Conservation (phyloP, 2,329 filamentous ascomycete species). For the Aspergillus sp. region DNA sequence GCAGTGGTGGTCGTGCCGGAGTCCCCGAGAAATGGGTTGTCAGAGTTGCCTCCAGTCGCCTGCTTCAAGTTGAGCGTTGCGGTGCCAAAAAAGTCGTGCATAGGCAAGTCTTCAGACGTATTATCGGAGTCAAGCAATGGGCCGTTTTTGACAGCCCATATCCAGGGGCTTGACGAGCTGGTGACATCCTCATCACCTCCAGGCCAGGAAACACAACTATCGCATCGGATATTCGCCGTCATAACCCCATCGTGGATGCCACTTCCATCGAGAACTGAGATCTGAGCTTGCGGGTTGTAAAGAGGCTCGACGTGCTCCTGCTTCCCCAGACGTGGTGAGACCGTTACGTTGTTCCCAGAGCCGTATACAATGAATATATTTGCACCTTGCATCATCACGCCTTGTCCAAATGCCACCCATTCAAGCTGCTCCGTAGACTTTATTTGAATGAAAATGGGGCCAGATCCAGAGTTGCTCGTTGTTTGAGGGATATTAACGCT, state of each 20-base stretch:
- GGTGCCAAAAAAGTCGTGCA: conserved; percentile 24
- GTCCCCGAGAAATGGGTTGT: too few species aligned
- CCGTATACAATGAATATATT: conserved; percentile 65
- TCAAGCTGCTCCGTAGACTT: conserved; percentile 36
- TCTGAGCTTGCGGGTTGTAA: conserved; percentile 43
- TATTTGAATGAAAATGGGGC: conserved; percentile 63
- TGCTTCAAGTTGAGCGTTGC: neutral
- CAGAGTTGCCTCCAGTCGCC: neutral
- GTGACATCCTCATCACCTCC: too few species aligned
- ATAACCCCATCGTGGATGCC: conserved; percentile 55
- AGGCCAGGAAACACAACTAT: conserved; percentile 27
- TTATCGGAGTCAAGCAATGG: conserved; percentile 21
- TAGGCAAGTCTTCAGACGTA: conserved; percentile 13
- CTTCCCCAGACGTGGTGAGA: conserved; percentile 56
- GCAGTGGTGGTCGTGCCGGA: too few species aligned
- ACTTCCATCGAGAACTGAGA: conserved; percentile 59
- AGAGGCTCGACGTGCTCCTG: conserved; percentile 49
- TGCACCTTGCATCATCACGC: conserved; percentile 54
- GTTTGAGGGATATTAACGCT: conserved; percentile 22
- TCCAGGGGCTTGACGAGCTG: conserved; percentile 22
- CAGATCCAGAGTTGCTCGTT: conserved; percentile 49
- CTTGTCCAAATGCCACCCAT: conserved; percentile 63
- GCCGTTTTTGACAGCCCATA: conserved; percentile 28
- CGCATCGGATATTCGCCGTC: conserved; percentile 57
- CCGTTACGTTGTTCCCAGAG: conserved; percentile 58